Conservation (phyloP, 129 eudicot species). For the Pulicaria dysenterica region DNA sequence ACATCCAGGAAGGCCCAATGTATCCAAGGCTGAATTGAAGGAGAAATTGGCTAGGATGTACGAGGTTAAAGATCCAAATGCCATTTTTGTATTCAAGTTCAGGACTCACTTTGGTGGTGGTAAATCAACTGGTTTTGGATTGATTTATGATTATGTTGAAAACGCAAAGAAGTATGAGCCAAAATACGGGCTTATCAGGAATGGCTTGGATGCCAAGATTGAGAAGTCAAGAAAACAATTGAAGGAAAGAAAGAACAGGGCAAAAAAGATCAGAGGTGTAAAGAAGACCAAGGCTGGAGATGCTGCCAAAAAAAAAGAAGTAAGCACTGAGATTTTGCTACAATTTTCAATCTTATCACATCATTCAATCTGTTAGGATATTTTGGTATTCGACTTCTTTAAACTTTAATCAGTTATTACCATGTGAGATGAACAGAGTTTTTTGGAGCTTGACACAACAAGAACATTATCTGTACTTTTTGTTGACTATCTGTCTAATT, state of each 20-base stretch:
- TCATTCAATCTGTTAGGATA: slow-evolving; percentile 11
- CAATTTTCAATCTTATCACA: slow-evolving; percentile 15
- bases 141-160: slow-evolving; percentile 81
- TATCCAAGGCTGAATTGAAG: slow-evolving; percentile 71
- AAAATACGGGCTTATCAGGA: slow-evolving; percentile 84
- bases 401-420: slow-evolving; percentile 19
- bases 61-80: slow-evolving; percentile 60
- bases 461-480: slow-evolving; percentile 18
- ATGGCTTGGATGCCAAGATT: slow-evolving; percentile 61
- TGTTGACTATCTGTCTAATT: slow-evolving; percentile 4
- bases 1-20: slow-evolving; percentile 45
- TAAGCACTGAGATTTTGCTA: slow-evolving; percentile 32
- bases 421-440: slow-evolving; percentile 25
- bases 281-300: slow-evolving; percentile 88
- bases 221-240: slow-evolving; percentile 69
- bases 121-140: slow-evolving; percentile 78
- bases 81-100: slow-evolving; percentile 85
- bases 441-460: slow-evolving; percentile 24
- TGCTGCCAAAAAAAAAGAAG: slow-evolving; percentile 91
- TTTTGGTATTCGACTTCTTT: slow-evolving; percentile 19
- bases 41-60: slow-evolving; percentile 71
- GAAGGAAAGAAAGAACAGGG: slow-evolving; percentile 77
- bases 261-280: slow-evolving; percentile 73
- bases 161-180: slow-evolving; percentile 84
- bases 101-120: slow-evolving; percentile 90